Base-by-base conservation (phyloP, 768 basidiomycete species). In the Auricularia cornea region DNA sequence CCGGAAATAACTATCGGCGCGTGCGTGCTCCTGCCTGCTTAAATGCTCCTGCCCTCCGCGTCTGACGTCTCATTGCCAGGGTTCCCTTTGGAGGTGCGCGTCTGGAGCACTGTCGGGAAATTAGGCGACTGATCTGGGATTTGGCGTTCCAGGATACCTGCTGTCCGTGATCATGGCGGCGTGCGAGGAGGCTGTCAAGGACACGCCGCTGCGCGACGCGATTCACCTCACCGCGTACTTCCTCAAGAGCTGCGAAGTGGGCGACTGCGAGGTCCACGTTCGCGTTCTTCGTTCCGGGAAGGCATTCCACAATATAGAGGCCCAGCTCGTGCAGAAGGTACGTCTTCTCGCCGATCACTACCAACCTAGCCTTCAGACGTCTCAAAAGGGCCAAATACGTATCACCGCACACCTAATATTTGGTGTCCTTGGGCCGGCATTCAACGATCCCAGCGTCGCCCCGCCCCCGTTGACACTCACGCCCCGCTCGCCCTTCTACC, bases 211-310 rank as follows among this genome's bases (percentile, higher is more conserved):
- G 70, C 72, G 68, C 20, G 86, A 88, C 66, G 83, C 83, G 20
- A 74, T 88, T 52, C 82, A 88, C 69, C 72, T 86, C 59, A 84
- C 81, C 18, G 83, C 83, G 3, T 83, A 88, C 67, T 89, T 79
- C 68, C 74, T 87, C 41, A 76, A 77, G 26, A 72, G 82, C 2
- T 78, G 83, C 0, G 71, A 72, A 8, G 63, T 75, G 3, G 75
- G 72, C 3, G 65, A 74, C 2, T 84, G 81, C 65, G 78, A 80
- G 59, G 78, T 87, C 12, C 79, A 72, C 56, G 74, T 88, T 1
- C 77, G 74, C 4, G 72, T 69, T 1, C 35, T 85, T n/a, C 84
- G 81, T 68, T 70, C 69, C 4, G 84, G 86, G 2, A 78, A 76
- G 56, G 76, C 74, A 0, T 84, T 86, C 63, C 82, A 83, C 20